These are phyloP conservation scores for Monosporozyma unispora DNA, from an alignment of 805 yeast genomes.

Conservation along the genomic window DNA sequence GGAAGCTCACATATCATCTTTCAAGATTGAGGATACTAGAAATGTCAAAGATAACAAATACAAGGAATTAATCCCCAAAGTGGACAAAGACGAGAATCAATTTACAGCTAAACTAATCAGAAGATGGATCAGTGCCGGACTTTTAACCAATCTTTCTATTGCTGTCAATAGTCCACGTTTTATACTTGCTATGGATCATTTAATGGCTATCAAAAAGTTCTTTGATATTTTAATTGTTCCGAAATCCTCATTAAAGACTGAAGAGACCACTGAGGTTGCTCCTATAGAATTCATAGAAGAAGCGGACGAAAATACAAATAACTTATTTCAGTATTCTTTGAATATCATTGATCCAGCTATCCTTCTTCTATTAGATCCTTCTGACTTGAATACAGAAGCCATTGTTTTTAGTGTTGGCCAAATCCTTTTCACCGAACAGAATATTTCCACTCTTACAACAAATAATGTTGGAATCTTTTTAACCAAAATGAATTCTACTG, in stretches of 20 bases:
- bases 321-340: conserved; percentile 42
- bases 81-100: conserved; percentile 56
- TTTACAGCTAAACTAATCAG: conserved; percentile 49
- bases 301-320: conserved; percentile 5
- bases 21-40: conserved; percentile 71
- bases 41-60: conserved; percentile 54
- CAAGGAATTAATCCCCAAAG: conserved; percentile 70
- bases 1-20: conserved; percentile 57
- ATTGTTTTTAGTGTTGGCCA: conserved; percentile 84
- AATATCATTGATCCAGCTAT: conserved; percentile 72
- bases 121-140: conserved; percentile 33
- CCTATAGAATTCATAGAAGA: conserved; percentile 3
- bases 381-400: conserved; percentile 64
- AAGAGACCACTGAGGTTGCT: conserved; percentile 1
- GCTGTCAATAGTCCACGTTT: conserved; percentile 74
- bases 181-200: conserved; percentile 76
- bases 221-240: conserved; percentile 8
- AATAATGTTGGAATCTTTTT: conserved; percentile 81
- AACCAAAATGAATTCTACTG: conserved; percentile 59
- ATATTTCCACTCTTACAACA: conserved; percentile 55
- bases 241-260: conserved; percentile 3
- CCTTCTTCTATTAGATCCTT: conserved; percentile 72
- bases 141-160: conserved; percentile 42
- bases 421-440: conserved; percentile 57
- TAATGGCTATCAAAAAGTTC: conserved; percentile 58